Conservation (phyloP, 768 basidiomycete genomes). For the Udeniomyces megalosporus region DNA sequence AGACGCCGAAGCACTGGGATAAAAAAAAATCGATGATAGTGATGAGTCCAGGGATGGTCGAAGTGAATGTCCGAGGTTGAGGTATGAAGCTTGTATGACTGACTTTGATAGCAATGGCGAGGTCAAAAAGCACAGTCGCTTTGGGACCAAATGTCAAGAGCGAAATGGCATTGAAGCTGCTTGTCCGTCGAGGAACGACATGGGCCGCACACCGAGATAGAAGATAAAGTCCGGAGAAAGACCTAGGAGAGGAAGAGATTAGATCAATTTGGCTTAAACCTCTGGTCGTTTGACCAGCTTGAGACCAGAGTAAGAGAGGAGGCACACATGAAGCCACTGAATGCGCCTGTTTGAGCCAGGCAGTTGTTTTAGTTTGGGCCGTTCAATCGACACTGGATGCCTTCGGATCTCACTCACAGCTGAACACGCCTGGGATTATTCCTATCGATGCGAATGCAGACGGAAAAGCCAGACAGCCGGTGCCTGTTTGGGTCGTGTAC, state of each 20-base stretch:
- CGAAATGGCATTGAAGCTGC: conserved; percentile 70
- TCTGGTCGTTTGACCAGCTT: too few species aligned
- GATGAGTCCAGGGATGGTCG: neutral
- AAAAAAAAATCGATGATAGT: neutral
- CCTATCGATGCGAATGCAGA: conserved; percentile 8
- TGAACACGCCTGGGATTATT: conserved; percentile 7
- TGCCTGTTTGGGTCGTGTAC: neutral
- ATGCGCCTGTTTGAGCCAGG: neutral
- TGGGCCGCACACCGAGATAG: conserved; percentile 66
- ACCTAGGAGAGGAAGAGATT: too few species aligned
- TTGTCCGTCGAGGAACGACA: conserved; percentile 47
- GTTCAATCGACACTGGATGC: too few species aligned
- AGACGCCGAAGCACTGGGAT: conserved; percentile 1
- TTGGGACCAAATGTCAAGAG: conserved; percentile 69
- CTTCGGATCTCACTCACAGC: too few species aligned
- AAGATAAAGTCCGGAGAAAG: conserved; percentile 74
- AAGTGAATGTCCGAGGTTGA: too few species aligned
- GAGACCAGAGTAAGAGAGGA: too few species aligned
- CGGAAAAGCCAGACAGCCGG: conserved; percentile 12
- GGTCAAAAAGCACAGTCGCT: conserved; percentile 46
- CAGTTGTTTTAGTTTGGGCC: too few species aligned
- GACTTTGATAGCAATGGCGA: conserved; percentile 25
- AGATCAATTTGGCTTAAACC: too few species aligned
- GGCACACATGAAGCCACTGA: neutral
- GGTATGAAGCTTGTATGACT: neutral